Conservation (phyloP, 805 yeast genomes). For the Cyberlindnera amylophila region DNA sequence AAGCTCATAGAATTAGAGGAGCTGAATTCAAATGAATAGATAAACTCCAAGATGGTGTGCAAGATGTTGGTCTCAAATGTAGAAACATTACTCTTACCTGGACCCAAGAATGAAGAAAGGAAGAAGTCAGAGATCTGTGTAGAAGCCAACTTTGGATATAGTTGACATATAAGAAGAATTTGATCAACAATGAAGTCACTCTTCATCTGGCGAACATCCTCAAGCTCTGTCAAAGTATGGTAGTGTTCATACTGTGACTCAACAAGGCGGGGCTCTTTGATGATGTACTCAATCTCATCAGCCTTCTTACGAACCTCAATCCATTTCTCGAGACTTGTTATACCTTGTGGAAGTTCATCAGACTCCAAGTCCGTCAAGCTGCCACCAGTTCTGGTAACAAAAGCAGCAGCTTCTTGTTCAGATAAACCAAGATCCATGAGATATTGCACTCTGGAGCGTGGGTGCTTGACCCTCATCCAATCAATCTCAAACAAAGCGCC, state of each 20-base stretch:
- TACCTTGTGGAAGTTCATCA: conserved; percentile 24
- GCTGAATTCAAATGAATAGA: conserved; percentile 33
- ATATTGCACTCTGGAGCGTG: conserved; percentile 33
- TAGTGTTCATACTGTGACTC: conserved; percentile 36
- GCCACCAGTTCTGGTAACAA: conserved; percentile 32
- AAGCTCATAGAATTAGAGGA: conserved; percentile 27
- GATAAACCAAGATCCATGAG: conserved; percentile 30
- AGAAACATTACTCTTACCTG: conserved; percentile 30
- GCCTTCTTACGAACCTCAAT: conserved; percentile 18
- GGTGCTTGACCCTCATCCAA: conserved; percentile 40
- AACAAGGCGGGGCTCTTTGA: conserved; percentile 29
- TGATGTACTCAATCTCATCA: conserved; percentile 23
- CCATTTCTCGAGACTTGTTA: conserved; percentile 31
- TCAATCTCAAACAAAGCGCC: conserved; percentile 35
- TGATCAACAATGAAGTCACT: conserved; percentile 35
- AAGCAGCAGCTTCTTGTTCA: conserved; percentile 28
- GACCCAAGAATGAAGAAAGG: conserved; percentile 31
- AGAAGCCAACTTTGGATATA: conserved; percentile 36
- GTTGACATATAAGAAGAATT: conserved; percentile 40
- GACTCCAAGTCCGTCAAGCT: conserved; percentile 26
- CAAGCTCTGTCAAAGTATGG: conserved; percentile 39
- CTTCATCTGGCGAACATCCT: conserved; percentile 35
- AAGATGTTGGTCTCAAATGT: conserved; percentile 36
- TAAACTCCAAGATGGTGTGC: conserved; percentile 33
- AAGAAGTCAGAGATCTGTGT: conserved; percentile 38